A percentile compares a stretch with the other conserved stretches of the same genome.
Conservation (phyloP, 495 filamentous ascomycete species). For the Podospora pseudopauciseta region DNA sequence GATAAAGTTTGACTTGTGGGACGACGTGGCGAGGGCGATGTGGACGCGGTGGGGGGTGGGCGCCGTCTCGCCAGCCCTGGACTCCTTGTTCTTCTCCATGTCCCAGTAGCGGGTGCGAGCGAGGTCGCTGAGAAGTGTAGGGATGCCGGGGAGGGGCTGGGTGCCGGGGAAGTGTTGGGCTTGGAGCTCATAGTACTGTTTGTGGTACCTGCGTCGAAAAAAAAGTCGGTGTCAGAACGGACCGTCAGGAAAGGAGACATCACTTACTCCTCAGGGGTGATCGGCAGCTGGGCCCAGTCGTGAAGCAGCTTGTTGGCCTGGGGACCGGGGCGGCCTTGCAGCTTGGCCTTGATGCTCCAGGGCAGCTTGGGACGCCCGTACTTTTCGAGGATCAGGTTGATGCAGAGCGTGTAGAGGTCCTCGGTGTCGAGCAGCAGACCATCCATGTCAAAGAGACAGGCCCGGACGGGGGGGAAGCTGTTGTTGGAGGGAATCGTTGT, state of each 20-base stretch:
- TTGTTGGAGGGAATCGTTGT: neutral
- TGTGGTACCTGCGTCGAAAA: slow-evolving; percentile 38
- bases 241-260: neutral
- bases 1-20: slow-evolving; percentile 63
- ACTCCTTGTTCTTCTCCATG: slow-evolving; percentile 14
- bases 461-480: slow-evolving; percentile 74
- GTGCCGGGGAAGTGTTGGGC: slow-evolving; percentile 65
- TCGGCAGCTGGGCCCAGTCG: slow-evolving; percentile 85
- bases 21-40: slow-evolving; percentile 84
- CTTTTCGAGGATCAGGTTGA: slow-evolving; percentile 73
- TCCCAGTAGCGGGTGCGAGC: slow-evolving; percentile 47
- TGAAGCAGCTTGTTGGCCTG: slow-evolving; percentile 53
- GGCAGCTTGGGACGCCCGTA: slow-evolving; percentile 70
- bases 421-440: slow-evolving; percentile 92
- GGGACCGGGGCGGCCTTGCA: slow-evolving; percentile 86
- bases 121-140: slow-evolving; percentile 58
- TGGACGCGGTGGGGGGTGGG: slow-evolving; percentile 53
- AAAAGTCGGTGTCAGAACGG: neutral
- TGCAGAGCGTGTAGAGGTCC: slow-evolving; percentile 81
- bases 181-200: slow-evolving; percentile 59
- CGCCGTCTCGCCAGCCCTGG: slow-evolving; percentile 11
- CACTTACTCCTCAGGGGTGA: slow-evolving; percentile 52
- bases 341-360: slow-evolving; percentile 89
- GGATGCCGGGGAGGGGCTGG: slow-evolving; percentile 74
- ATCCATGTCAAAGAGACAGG: slow-evolving; percentile 99